Conservation (phyloP, 2,329 filamentous ascomycete genomes). For the Hypoxylon sp. region DNA sequence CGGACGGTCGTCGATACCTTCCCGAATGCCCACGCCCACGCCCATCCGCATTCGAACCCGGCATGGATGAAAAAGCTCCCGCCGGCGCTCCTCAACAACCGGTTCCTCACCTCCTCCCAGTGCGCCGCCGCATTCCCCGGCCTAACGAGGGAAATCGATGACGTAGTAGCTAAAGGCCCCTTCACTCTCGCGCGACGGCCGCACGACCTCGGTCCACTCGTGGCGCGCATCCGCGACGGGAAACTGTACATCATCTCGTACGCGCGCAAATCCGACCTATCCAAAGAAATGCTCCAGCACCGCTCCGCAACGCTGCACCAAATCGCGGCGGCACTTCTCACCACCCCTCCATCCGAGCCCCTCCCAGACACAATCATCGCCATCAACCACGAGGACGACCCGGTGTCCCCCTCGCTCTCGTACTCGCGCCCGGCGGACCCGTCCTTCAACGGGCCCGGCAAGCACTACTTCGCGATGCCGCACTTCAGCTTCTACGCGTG, state of each 20-base stretch:
- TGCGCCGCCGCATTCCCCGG: constrained; percentile 63
- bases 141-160: constrained; percentile 63
- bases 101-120: constrained; percentile 60
- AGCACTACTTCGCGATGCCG: constrained; percentile 65
- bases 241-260: constrained; percentile 63
- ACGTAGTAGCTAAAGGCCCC: constrained; percentile 60
- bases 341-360: constrained; percentile 59
- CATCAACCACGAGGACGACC: constrained; percentile 67
- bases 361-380: constrained; percentile 67
- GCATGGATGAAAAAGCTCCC: constrained; percentile 24
- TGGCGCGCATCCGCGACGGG: constrained; percentile 61
- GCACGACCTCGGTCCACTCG: constrained; percentile 59
- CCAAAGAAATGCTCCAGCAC: constrained; percentile 63
- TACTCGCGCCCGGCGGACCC: constrained; percentile 64
- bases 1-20: constrained; percentile 33
- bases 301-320: constrained; percentile 68
- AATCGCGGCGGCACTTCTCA: constrained; percentile 66
- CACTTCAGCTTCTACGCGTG: constrained; percentile 71
- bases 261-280: constrained; percentile 59
- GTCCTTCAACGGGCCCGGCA: constrained; percentile 44
- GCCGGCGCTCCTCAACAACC: constrained; percentile 52
- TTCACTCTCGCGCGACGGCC: constrained; percentile 58
- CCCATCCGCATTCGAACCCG: constrained; percentile 8
- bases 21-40: constrained; percentile 21
- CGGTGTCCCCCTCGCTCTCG: constrained; percentile 60